Percentiles rank a stretch among this genome's conserved stretches.
These are phyloP conservation scores for Aureobasidium lini DNA, from an alignment of 2,329 filamentous ascomycete species.

Conservation along the genomic window DNA sequence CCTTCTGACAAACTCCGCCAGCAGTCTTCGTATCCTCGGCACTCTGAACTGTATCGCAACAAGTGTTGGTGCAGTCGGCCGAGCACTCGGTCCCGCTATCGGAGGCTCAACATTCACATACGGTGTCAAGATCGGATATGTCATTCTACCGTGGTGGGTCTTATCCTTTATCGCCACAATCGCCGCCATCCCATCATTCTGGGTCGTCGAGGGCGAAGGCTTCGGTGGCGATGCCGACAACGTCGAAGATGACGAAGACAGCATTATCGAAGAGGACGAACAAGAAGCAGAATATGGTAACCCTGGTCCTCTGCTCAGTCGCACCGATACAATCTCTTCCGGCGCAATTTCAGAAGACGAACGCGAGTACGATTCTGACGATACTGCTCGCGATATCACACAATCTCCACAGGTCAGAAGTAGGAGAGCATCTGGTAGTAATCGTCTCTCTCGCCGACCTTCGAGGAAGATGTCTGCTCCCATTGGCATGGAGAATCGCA, in stretches of 20 bases:
- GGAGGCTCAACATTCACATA: constrained; percentile 66
- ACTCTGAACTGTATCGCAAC: constrained; percentile 90
- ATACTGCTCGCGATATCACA: not conserved
- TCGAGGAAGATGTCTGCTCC: constrained; percentile 36
- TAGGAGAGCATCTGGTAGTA: constrained; percentile 10
- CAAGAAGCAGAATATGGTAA: constrained; percentile 33
- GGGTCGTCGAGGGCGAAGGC: constrained; percentile 67
- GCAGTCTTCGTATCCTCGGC: constrained; percentile 67
- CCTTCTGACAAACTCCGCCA: constrained; percentile 78
- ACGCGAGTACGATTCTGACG: constrained; percentile 16
- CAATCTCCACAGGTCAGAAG: not conserved
- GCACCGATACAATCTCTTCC: constrained; percentile 25
- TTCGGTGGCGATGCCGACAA: constrained; percentile 39
- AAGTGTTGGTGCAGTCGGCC: constrained; percentile 69
- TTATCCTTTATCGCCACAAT: constrained; percentile 57
- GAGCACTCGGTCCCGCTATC: constrained; percentile 69
- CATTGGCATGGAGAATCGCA: constrained; percentile 36
- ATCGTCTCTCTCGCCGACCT: constrained; percentile 23
- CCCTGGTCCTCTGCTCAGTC: constrained; percentile 28
- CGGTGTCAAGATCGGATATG: constrained; percentile 67
- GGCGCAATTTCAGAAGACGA: constrained; percentile 20
- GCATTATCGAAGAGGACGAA: constrained; percentile 19
- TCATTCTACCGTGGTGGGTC: constrained; percentile 75
- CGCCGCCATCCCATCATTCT: constrained; percentile 65
- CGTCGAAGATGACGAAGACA: constrained; percentile 29